Conservation (phyloP, 306 rosid species). For the Sechiopsis laciniata region DNA sequence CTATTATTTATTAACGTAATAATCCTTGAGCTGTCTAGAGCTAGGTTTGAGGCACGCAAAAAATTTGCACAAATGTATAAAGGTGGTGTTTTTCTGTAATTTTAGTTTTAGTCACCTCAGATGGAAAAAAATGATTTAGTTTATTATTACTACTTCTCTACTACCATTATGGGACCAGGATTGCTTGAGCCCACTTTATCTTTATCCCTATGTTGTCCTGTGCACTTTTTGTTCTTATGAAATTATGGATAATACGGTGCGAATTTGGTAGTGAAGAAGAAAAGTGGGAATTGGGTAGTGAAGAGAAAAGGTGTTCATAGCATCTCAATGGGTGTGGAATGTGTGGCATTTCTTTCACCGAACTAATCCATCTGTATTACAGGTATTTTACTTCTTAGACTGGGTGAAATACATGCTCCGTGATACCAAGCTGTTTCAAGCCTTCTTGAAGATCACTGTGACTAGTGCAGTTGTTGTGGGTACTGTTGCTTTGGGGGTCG, state of each 20-base stretch:
- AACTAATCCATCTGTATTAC: slow-evolving; percentile 20
- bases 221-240: background rate
- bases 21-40: background rate
- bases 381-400: slow-evolving; percentile 91
- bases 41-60: background rate
- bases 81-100: background rate
- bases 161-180: background rate
- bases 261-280: too few relatives aligned
- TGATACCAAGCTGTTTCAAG: slow-evolving; percentile 71
- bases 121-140: too few relatives aligned
- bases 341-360: background rate
- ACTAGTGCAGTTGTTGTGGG: slow-evolving; percentile 72
- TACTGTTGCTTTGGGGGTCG: slow-evolving; percentile 79
- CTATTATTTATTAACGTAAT: background rate
- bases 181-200: background rate
- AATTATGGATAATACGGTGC: background rate
- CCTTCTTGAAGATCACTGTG: slow-evolving; percentile 90
- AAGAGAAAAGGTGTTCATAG: background rate
- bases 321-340: background rate
- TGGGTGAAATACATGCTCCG: slow-evolving; percentile 83
- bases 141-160: too few relatives aligned
- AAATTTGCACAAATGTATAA: background rate
- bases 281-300: background rate
- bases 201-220: background rate
- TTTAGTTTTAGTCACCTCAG: background rate